Percentiles rank a stretch among this genome's conserved stretches.
Evolutionary conservation across 352 stramenopile species (phyloP).

Genomic region (Phytophthora chlamydospora): DNA sequence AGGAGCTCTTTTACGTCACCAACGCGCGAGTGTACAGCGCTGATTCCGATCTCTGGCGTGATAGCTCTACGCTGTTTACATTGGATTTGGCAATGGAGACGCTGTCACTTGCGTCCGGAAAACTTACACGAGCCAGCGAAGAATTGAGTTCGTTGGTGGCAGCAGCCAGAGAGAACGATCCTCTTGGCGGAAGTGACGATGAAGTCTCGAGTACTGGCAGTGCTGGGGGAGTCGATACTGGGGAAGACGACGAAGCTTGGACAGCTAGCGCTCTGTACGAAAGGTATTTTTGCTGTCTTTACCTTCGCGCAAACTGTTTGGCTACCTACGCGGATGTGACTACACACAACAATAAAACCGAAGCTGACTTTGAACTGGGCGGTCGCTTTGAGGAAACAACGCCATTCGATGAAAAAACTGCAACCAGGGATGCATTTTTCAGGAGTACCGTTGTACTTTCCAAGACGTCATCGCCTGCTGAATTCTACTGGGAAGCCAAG

Average conservation of each 20-base stretch:
- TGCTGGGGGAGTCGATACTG: background rate
- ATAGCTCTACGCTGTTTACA: slow-evolving; percentile 40
- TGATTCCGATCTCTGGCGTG: slow-evolving; percentile 42
- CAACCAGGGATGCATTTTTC: slow-evolving; percentile 19
- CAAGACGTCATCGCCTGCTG: slow-evolving; percentile 44
- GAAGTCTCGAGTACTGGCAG: slow-evolving; percentile 25
- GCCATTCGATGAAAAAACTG: slow-evolving; percentile 18
- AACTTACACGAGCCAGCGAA: slow-evolving; percentile 50
- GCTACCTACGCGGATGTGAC: slow-evolving; percentile 58
- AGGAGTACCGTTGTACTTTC: slow-evolving; percentile 35
- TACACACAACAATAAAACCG: slow-evolving; percentile 42
- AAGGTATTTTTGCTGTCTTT: slow-evolving; percentile 54
- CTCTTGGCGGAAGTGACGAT: slow-evolving; percentile 16
- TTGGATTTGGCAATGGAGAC: slow-evolving; percentile 64
- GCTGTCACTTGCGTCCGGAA: slow-evolving; percentile 63
- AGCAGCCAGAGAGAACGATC: slow-evolving; percentile 10
- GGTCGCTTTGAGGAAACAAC: slow-evolving; percentile 54
- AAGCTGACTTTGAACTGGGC: slow-evolving; percentile 59
- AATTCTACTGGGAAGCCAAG: slow-evolving; percentile 68
- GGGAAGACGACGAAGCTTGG: slow-evolving; percentile 14
- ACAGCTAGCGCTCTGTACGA: slow-evolving; percentile 32
- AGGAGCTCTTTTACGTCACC: slow-evolving; percentile 60
- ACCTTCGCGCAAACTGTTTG: slow-evolving; percentile 60
- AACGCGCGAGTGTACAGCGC: slow-evolving; percentile 60
- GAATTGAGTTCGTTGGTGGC: slow-evolving; percentile 30